phyloP scores from a whole-genome alignment of 352 stramenopile species.

The Globisporangium barbulae region DNA sequence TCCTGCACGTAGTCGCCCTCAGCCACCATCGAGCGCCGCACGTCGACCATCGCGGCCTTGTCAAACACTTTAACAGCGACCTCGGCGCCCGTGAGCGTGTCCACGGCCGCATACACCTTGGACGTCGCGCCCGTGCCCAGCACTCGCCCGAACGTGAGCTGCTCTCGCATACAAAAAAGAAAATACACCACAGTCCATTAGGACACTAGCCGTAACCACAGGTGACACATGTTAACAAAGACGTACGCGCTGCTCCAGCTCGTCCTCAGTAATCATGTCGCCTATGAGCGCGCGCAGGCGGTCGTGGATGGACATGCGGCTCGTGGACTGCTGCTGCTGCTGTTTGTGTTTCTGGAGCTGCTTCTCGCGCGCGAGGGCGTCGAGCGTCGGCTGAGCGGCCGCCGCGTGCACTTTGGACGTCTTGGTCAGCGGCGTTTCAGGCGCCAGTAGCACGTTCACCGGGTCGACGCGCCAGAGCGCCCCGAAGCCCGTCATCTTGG shows the following conservation, averaged over 20 bases:
- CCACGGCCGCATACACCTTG: slow-evolving; percentile 68
- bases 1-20: slow-evolving; percentile 54
- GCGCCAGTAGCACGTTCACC: slow-evolving; percentile 24
- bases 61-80: slow-evolving; percentile 84
- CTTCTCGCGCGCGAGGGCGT: slow-evolving; percentile 8
- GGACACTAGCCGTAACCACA: not conserved
- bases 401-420: slow-evolving; percentile 22
- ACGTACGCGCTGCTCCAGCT: slow-evolving; percentile 49
- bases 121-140: slow-evolving; percentile 71
- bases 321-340: slow-evolving; percentile 8
- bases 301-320: slow-evolving; percentile 46
- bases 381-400: not conserved
- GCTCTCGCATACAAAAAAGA: slow-evolving; percentile 14
- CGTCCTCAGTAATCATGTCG: slow-evolving; percentile 52
- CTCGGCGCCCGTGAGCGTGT: slow-evolving; percentile 37
- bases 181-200: not conserved
- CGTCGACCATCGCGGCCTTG: slow-evolving; percentile 78
- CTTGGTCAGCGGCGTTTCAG: slow-evolving; percentile 22
- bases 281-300: slow-evolving; percentile 59
- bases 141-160: slow-evolving; percentile 60
- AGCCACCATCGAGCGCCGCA: slow-evolving; percentile 70
- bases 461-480: slow-evolving; percentile 49
- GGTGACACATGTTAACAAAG: not conserved
- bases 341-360: not conserved
- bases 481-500: slow-evolving; percentile 25